A percentile compares a stretch with the other conserved stretches of the same genome.
These are phyloP conservation scores for Eucalyptus camaldulensis DNA, from an alignment of 345 rosid species.

Conservation along the genomic window DNA sequence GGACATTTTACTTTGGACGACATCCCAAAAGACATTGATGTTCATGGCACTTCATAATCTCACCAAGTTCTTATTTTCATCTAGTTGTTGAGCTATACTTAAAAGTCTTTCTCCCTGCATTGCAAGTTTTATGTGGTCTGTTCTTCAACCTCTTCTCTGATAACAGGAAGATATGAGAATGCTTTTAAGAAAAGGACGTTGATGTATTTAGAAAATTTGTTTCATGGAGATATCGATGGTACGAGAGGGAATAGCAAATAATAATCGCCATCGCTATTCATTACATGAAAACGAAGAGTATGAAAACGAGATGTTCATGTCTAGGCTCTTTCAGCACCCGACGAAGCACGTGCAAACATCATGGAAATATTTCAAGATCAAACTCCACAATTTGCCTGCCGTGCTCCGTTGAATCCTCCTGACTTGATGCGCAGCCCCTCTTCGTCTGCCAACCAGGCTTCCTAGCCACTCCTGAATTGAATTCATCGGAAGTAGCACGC, in stretches of 20 bases:
- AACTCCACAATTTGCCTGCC: background rate
- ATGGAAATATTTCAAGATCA: too few relatives aligned
- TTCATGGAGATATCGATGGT: background rate
- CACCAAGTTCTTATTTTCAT: background rate
- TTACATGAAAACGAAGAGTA: too few relatives aligned
- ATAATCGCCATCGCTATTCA: background rate
- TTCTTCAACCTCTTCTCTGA: background rate
- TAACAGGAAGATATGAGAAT: too few relatives aligned
- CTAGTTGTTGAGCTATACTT: background rate
- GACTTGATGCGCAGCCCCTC: background rate
- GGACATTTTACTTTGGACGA: slow-evolving; percentile 63
- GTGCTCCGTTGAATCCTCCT: background rate
- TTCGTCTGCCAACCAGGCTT: background rate
- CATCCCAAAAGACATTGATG: background rate
- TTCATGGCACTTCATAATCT: background rate
- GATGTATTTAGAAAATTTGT: background rate
- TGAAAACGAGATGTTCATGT: background rate
- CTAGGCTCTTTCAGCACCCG: background rate
- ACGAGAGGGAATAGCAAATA: background rate
- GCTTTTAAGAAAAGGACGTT: too few relatives aligned
- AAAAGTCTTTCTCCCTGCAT: background rate
- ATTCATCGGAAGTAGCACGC: background rate
- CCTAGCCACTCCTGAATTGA: background rate
- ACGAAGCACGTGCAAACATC: background rate
- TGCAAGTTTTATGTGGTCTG: background rate